Conservation (phyloP, 192 early-diverging fungal species). For the Gigaspora rosea region DNA sequence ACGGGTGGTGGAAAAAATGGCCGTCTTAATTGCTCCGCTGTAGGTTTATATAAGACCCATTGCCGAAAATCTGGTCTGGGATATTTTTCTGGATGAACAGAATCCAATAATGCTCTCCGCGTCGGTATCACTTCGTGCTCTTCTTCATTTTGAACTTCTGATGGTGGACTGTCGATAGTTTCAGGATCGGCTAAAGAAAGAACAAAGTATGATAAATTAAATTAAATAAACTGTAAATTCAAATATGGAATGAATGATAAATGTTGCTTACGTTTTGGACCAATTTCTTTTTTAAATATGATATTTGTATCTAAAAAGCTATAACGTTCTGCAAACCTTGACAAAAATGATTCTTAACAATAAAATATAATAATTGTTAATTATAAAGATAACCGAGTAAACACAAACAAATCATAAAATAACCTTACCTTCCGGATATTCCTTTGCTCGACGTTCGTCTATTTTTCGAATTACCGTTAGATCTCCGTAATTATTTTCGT, state of each 20-base stretch:
- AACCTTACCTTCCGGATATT: slow-evolving; percentile 64
- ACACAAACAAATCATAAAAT: neutral
- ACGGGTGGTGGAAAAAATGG: slow-evolving; percentile 13
- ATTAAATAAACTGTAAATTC: neutral
- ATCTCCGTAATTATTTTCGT: slow-evolving; percentile 90
- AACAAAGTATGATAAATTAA: neutral
- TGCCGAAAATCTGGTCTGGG: slow-evolving; percentile 73
- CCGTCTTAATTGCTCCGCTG: slow-evolving; percentile 32
- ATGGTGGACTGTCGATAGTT: neutral
- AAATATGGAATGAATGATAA: slow-evolving; percentile 3
- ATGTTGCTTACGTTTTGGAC: slow-evolving; percentile 54
- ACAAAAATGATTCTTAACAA: slow-evolving; percentile 51
- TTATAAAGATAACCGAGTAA: neutral
- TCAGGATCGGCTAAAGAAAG: neutral
- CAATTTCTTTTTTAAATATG: slow-evolving; percentile 76
- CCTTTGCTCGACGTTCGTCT: slow-evolving; percentile 76
- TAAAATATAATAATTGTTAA: neutral
- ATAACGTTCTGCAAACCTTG: slow-evolving; percentile 71
- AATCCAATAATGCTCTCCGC: slow-evolving; percentile 50
- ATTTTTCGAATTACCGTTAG: slow-evolving; percentile 69
- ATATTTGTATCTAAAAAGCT: slow-evolving; percentile 74
- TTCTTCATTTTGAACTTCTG: slow-evolving; percentile 1
- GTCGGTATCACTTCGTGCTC: slow-evolving; percentile 36
- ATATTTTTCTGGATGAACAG: slow-evolving; percentile 68
- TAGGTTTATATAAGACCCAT: slow-evolving; percentile 67